A percentile compares a stretch with the other conserved stretches of the same genome.
Evolutionary conservation across 2,329 filamentous ascomycete genomes (phyloP).

Genomic region (Dendrostoma leiphaemia): DNA sequence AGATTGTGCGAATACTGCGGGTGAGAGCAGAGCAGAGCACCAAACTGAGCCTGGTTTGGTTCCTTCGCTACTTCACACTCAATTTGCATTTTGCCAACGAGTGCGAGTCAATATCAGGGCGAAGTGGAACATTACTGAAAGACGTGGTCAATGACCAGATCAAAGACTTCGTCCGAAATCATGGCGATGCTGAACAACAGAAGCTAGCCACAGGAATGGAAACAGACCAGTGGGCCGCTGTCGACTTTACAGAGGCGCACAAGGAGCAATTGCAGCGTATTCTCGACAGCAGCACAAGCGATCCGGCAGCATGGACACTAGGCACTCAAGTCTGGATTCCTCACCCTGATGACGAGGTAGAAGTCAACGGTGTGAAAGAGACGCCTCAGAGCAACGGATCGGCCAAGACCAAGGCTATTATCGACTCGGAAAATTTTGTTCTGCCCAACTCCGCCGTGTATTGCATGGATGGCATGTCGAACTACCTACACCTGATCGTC

Average conservation of each 20-base stretch:
- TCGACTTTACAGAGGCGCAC: slow-evolving; percentile 68
- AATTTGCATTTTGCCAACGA: slow-evolving; percentile 84
- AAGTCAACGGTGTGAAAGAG: slow-evolving; percentile 28
- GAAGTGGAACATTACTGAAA: slow-evolving; percentile 73
- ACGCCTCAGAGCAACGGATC: slow-evolving; percentile 46
- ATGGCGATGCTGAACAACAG: slow-evolving; percentile 72
- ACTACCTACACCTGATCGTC: slow-evolving; percentile 78
- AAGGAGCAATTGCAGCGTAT: slow-evolving; percentile 61
- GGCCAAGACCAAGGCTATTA: slow-evolving; percentile 68
- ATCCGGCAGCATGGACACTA: slow-evolving; percentile 65
- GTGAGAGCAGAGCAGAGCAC: slow-evolving; percentile 74
- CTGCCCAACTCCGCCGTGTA: slow-evolving; percentile 80
- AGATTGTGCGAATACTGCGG: slow-evolving; percentile 71
- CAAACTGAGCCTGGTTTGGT: slow-evolving; percentile 64
- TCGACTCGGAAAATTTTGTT: slow-evolving; percentile 83
- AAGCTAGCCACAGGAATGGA: slow-evolving; percentile 75
- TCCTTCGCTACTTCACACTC: slow-evolving; percentile 78
- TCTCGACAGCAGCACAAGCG: slow-evolving; percentile 67
- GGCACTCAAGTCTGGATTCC: slow-evolving; percentile 58
- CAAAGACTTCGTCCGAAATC: slow-evolving; percentile 71
- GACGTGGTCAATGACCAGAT: slow-evolving; percentile 80
- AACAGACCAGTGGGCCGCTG: slow-evolving; percentile 75
- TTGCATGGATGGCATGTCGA: slow-evolving; percentile 77
- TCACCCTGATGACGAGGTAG: slow-evolving; percentile 35
- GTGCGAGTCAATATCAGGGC: slow-evolving; percentile 79